A percentile compares a stretch with the other conserved stretches of the same genome.
These are phyloP conservation scores for Bassia scoparia DNA, from an alignment of 148 eudicot species.

Conservation along the genomic window DNA sequence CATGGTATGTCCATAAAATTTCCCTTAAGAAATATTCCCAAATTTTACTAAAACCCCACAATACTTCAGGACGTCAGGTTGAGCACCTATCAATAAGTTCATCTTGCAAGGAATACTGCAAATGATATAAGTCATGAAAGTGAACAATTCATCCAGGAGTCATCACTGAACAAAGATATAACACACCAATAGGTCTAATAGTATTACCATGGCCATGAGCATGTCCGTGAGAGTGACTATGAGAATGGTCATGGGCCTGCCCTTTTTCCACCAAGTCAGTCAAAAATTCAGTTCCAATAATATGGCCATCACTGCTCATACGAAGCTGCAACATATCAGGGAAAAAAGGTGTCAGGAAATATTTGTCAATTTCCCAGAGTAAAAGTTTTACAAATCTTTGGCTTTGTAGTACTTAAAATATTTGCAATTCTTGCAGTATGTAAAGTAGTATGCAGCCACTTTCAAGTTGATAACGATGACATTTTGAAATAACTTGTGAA, in stretches of 20 bases:
- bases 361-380: background rate
- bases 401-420: background rate
- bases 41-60: background rate
- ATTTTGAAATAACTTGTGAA: background rate
- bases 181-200: background rate
- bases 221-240: constrained; percentile 21
- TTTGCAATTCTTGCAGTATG: background rate
- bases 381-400: background rate
- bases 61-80: background rate
- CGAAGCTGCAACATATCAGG: constrained; percentile 72
- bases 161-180: background rate
- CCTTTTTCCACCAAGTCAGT: constrained; percentile 96
- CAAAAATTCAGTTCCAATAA: constrained; percentile 81
- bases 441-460: background rate
- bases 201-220: constrained; percentile 69
- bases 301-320: constrained; percentile 64
- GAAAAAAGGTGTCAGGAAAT: background rate
- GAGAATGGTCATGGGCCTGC: constrained; percentile 52
- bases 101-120: background rate
- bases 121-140: background rate
- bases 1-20: background rate
- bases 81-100: background rate
- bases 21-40: background rate
- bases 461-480: background rate
- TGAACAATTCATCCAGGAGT: background rate